A percentile compares a stretch with the other conserved stretches of the same genome.
Conservation (phyloP, 192 early-diverging fungal genomes). For the Paraglomus brasilianum region DNA sequence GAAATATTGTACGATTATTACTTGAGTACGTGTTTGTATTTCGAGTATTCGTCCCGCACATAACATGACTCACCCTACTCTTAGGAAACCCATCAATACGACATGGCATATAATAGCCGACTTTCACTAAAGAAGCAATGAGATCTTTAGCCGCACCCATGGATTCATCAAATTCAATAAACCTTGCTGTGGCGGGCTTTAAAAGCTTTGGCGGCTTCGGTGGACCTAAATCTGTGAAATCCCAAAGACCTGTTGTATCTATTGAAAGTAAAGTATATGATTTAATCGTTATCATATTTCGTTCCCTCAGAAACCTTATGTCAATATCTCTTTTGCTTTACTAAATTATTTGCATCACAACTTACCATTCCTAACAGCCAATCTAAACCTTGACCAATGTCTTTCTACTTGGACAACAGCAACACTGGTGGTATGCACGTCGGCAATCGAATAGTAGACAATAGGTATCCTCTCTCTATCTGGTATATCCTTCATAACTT, state of each 20-base stretch:
- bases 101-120: conserved; percentile 71
- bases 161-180: conserved; percentile 63
- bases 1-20: neutral
- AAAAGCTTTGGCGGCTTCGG: conserved; percentile 59
- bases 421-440: conserved; percentile 71
- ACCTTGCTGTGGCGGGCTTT: conserved; percentile 61
- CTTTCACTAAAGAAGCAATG: conserved; percentile 69
- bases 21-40: neutral
- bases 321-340: no score
- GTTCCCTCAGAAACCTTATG: no score
- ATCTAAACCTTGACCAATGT: conserved; percentile 71
- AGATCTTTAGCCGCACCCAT: conserved; percentile 62
- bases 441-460: conserved; percentile 74
- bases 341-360: no score
- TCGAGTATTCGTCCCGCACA: neutral
- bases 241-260: conserved; percentile 64
- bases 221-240: conserved; percentile 64
- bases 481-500: conserved; percentile 67
- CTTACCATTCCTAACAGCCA: conserved; percentile 69
- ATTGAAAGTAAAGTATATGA: no score
- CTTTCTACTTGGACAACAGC: conserved; percentile 68
- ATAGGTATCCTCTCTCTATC: conserved; percentile 78
- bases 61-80: conserved; percentile 48
- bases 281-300: no score
- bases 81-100: conserved; percentile 73